phyloP scores from a whole-genome alignment of 2,329 filamentous ascomycete species.

The Pyricularia pennisetigena region DNA sequence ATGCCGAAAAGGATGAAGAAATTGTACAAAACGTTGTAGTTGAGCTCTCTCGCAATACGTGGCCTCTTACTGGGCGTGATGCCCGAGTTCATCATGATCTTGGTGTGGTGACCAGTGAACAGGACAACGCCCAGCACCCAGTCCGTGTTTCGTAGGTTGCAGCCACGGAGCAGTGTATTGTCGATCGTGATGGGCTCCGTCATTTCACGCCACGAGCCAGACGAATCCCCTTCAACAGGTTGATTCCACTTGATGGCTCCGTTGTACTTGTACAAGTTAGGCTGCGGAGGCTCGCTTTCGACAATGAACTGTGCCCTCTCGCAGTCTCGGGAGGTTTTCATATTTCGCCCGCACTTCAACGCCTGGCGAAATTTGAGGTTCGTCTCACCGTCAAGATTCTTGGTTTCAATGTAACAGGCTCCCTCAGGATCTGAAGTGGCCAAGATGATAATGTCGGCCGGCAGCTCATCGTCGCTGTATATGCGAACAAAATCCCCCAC shows the following conservation, averaged over 20 bases:
- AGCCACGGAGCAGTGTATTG: constrained; percentile 87
- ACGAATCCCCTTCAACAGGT: constrained; percentile 46
- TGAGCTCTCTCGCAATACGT: constrained; percentile 83
- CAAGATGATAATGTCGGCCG: constrained; percentile 84
- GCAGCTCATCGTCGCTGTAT: constrained; percentile 92
- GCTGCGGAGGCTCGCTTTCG: constrained; percentile 83
- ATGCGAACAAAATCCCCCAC: constrained; percentile 95
- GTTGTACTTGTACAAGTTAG: constrained; percentile 93
- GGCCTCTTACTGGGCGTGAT: constrained; percentile 91
- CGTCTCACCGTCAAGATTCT: constrained; percentile 95
- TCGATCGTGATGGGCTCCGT: constrained; percentile 90
- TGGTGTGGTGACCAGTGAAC: constrained; percentile 92
- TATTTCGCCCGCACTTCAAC: constrained; percentile 69
- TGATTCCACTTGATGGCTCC: constrained; percentile 85
- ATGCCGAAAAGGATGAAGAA: constrained; percentile 83
- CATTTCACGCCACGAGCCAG: constrained; percentile 63
- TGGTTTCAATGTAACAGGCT: constrained; percentile 95
- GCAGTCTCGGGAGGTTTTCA: constrained; percentile 87
- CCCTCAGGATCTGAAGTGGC: constrained; percentile 91
- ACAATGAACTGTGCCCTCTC: constrained; percentile 80
- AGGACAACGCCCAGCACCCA: constrained; percentile 90
- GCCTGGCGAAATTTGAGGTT: constrained; percentile 94
- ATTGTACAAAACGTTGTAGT: constrained; percentile 97
- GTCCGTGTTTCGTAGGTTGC: constrained; percentile 88
- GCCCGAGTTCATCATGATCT: constrained; percentile 98